Conservation (phyloP, 805 yeast genomes). For the Starmera caribaea region DNA sequence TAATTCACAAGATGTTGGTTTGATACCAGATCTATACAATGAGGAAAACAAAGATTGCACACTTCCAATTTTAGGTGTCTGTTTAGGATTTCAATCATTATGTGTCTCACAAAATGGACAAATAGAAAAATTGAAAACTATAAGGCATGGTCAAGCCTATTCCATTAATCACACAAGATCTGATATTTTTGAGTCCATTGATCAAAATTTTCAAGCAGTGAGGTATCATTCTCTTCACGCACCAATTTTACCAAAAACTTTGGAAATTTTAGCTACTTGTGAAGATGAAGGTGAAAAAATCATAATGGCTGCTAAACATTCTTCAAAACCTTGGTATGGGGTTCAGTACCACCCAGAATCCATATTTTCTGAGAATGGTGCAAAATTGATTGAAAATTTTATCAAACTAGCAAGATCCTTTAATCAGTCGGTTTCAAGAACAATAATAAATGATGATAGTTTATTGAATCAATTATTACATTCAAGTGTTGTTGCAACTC, state of each 20-base stretch:
- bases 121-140: constrained; percentile 41
- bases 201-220: constrained; percentile 50
- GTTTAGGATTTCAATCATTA: constrained; percentile 86
- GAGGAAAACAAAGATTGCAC: constrained; percentile 13
- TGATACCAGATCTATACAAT: constrained; percentile 49
- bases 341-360: constrained; percentile 98
- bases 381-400: constrained; percentile 50
- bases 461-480: constrained; percentile 3
- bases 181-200: constrained; percentile 33
- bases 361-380: constrained; percentile 69
- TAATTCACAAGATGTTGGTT: constrained; percentile 55
- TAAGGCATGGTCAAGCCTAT: constrained; percentile 84
- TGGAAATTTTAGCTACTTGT: constrained; percentile 57
- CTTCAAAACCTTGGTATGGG: constrained; percentile 63
- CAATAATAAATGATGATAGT: constrained; percentile 8
- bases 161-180: constrained; percentile 16
- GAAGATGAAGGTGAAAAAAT: constrained; percentile 28
- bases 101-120: constrained; percentile 51
- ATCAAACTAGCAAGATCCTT: constrained; percentile 14
- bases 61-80: constrained; percentile 79
- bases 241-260: constrained; percentile 15
- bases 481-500: constrained; percentile 8
- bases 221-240: constrained; percentile 83
- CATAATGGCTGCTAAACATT: constrained; percentile 75
- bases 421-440: constrained; percentile 16